phyloP scores from a whole-genome alignment of 2,329 filamentous ascomycete genomes.

The Alternaria panax region DNA sequence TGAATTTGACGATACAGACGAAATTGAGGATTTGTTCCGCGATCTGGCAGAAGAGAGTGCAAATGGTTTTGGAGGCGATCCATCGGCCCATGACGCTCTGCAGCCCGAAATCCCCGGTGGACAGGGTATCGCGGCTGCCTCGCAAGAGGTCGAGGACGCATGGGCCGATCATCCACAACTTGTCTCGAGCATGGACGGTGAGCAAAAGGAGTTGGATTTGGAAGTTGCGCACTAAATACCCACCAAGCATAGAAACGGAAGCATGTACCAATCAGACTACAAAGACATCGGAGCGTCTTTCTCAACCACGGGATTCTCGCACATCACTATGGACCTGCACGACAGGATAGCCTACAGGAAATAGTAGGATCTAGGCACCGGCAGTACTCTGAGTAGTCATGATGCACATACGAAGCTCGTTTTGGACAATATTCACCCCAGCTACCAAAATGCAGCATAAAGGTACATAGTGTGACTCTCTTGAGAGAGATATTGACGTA shows the following conservation, averaged over 20 bases:
- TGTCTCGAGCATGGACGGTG: neutral
- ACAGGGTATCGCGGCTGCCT: neutral
- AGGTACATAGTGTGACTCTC: no score
- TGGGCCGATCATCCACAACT: neutral
- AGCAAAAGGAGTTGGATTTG: neutral
- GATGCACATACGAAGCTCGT: no score
- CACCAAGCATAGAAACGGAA: neutral
- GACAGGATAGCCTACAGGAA: no score
- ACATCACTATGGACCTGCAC: no score
- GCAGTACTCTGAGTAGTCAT: no score
- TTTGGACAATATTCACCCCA: no score
- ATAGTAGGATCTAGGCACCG: no score
- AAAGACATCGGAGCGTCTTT: no score
- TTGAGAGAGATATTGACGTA: no score
- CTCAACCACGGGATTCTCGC: no score
- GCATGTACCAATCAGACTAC: no score
- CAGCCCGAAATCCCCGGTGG: neutral
- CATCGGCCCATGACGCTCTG: neutral
- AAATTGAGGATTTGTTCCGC: neutral
- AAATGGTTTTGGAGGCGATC: neutral
- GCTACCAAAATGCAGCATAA: no score
- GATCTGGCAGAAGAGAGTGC: neutral
- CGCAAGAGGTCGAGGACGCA: neutral
- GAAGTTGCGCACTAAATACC: neutral
- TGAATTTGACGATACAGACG: neutral